Base-by-base conservation (phyloP, 352 stramenopile species). In the Phytophthora pisi region DNA sequence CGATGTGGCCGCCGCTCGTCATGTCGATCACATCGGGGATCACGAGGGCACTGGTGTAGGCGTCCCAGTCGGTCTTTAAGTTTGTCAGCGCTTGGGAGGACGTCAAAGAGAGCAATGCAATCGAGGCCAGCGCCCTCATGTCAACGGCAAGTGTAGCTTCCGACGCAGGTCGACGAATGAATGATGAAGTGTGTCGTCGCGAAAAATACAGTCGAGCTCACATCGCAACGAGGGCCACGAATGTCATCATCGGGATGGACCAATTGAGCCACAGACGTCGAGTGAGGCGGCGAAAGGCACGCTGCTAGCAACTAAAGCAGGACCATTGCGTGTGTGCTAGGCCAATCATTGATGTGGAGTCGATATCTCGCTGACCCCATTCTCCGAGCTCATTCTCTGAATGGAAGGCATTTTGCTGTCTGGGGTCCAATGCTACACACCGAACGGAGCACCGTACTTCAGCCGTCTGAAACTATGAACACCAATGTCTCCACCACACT, bases 21-120 rank as follows among this genome's bases (percentile, higher is more conserved):
- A 84, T 81, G 61, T 84, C 77, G 20, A 82, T 68, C 26, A 82
- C 74, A 7, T 80, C 67, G 2, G 74, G 77, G 42, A 82, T 61
- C 24, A 77, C 64, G 8, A 84, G 36, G 23, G 58, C 65, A 8
- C 67, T 75, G 16, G 49, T 57, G 62, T 81, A 84, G 24, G 68
- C 74, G 20, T 78, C 58, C 72, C 73, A 84, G 36, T 80, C 62
- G 6, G 43, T 74, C 54, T 81, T 82, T 23, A 84, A 46, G 53
- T 77, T 69, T 16, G 58, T 64, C 20, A 77, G 34, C 3, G 61
- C 72, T 49, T 62, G 16, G 7, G 34, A 49, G 2, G 57, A 49
- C 20, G 50, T 31, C 5, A 62, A 4, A 0, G n/a, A 23, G 5
- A 67, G 34, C 28, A 60, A 15, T 9, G 57, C 5, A 30, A 38